Base-by-base conservation (phyloP, 208 protist species). In the Crithidia mellificae region DNA sequence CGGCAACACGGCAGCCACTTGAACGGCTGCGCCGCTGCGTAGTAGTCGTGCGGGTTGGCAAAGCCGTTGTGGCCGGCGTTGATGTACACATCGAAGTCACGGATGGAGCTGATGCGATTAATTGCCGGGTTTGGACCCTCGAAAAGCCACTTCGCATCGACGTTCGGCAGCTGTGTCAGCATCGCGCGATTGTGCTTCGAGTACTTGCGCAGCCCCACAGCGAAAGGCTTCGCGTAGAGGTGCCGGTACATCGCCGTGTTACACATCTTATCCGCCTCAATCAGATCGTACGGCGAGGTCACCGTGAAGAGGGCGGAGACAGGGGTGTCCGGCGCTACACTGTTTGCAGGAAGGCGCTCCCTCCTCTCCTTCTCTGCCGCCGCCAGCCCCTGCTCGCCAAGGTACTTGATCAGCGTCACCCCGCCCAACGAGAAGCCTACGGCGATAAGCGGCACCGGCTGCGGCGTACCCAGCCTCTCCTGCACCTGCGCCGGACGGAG, bases 401-500 rank as follows among this genome's bases (percentile, higher is more conserved):
- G 29, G 51, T 88, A 91, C 52, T 89, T 84, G 20, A 81, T 80
- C 15, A 90, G 25, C 44, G 87, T 83, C 25, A 85, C 66, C 0
- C 88, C 88, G 19, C 88, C 88, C 11, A 90, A 56, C 0, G 83
- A 87, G 52, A 93, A 91, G 24, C 70, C 84, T 2, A 90, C 32
- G 5, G 56, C 85, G 27, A 91, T 27, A 9, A 91, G 50, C 8
- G 88, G 88, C 5, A 90, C 65, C n/a, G 20, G 50, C 19, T 52
- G 25, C 17, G 36, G 20, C 1, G 68, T 73, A 51, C 68, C 68
- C 6, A 88, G 43, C 5, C 74, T 63, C 43, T 50, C 47, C 58
- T 74, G 68, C 50, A 85, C 69, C 69, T 78, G 49, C 55, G 17
- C 53, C 5, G 63, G 55, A 12, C 14, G 72, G 17, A 88, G 59